phyloP scores from a whole-genome alignment of 441 rosid species.

The Breynia disticha region DNA sequence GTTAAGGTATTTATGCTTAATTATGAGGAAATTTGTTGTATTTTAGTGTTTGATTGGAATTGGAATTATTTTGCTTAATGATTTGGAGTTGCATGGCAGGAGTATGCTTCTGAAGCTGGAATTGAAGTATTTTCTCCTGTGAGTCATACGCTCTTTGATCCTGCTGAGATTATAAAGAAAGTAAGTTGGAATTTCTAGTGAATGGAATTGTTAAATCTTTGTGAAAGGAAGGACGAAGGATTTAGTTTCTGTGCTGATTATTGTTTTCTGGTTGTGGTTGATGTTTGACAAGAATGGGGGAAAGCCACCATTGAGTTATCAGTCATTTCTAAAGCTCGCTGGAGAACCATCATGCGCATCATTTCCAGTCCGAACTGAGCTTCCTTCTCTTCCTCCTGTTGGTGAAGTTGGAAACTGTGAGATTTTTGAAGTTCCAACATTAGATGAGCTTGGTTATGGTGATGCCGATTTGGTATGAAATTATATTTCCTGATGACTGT shows the following conservation, averaged over 20 bases:
- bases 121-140: conserved; percentile 80
- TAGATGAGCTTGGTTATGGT: conserved; percentile 63
- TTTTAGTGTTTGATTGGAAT: too few relatives aligned
- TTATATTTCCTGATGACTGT: background rate
- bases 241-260: background rate
- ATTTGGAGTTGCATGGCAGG: conserved; percentile 27
- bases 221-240: background rate
- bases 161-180: conserved; percentile 53
- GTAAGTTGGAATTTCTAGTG: conserved; percentile 23
- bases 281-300: conserved; percentile 57
- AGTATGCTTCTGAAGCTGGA: conserved; percentile 51
- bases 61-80: background rate
- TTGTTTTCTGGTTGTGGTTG: background rate
- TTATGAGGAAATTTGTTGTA: too few relatives aligned
- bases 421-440: conserved; percentile 52
- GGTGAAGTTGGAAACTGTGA: conserved; percentile 51
- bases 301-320: conserved; percentile 69
- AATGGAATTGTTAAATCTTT: background rate
- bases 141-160: conserved; percentile 83
- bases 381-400: conserved; percentile 58
- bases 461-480: conserved; percentile 41
- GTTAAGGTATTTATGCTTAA: conserved; percentile 41
- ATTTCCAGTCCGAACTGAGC: conserved; percentile 33
- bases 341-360: conserved; percentile 71
- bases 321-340: conserved; percentile 79